These are phyloP conservation scores for Spinacia oleracea DNA, from an alignment of 179 eudicot species.

Conservation along the genomic window DNA sequence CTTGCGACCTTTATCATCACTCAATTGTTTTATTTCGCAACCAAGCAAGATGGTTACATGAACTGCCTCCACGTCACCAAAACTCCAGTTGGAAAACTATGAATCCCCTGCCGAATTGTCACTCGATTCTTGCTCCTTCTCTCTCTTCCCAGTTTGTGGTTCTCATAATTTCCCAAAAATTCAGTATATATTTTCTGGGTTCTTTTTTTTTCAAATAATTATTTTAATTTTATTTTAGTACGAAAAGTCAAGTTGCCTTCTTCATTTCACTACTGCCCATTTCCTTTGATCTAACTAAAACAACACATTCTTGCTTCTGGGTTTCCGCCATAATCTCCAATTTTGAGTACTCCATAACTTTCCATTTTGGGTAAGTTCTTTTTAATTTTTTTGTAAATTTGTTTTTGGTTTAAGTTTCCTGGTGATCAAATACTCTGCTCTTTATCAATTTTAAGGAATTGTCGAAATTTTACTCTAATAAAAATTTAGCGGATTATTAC, in stretches of 20 bases:
- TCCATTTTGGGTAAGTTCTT: slow-evolving; percentile 21
- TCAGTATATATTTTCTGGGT: slow-evolving; percentile 6
- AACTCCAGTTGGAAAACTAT: not conserved
- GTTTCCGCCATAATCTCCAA: not conserved
- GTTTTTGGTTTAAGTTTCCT: not conserved
- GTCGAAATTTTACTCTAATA: not conserved
- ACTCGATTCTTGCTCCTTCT: not conserved
- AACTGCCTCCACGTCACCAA: slow-evolving; percentile 22
- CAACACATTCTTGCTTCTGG: slow-evolving; percentile 25
- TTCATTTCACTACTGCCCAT: not conserved
- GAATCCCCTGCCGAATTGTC: slow-evolving; percentile 5
- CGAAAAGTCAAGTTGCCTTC: not conserved
- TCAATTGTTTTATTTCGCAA: too few relatives aligned
- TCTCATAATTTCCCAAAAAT: slow-evolving; percentile 17
- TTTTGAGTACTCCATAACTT: slow-evolving; percentile 5
- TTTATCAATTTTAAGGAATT: not conserved
- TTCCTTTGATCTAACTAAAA: not conserved
- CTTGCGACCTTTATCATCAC: too few relatives aligned
- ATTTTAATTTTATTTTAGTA: too few relatives aligned
- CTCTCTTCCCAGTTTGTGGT: slow-evolving; percentile 30
- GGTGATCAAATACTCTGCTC: not conserved
- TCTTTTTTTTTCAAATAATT: not conserved
- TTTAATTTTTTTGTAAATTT: not conserved
- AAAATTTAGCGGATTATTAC: too few relatives aligned
- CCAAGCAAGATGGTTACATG: not conserved